These are phyloP conservation scores for Saccharomyces hybrid DNA, from an alignment of 1,139 yeast species.

Conservation along the genomic window DNA sequence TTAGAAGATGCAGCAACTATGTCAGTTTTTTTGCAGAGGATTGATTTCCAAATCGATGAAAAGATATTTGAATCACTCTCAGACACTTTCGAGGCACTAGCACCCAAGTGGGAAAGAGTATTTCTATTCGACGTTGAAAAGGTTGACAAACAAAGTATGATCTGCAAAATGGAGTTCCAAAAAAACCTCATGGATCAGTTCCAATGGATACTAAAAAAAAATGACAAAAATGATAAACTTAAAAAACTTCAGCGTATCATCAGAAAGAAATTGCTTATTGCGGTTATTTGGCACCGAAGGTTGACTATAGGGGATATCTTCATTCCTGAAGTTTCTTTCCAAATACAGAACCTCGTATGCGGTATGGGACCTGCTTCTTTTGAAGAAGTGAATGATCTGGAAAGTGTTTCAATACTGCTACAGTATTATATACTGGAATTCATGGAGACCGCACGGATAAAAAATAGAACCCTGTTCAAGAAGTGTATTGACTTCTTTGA, in stretches of 20 bases:
- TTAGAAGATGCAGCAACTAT: not conserved
- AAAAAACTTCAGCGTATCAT: not conserved
- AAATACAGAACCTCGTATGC: not conserved
- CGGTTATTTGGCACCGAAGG: not conserved
- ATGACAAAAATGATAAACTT: not conserved
- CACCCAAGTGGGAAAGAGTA: conserved; percentile 6
- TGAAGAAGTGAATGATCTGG: not conserved
- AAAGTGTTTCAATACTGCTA: conserved; percentile 1
- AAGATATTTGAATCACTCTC: not conserved
- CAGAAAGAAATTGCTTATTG: not conserved
- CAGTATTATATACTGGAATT: conserved; percentile 12
- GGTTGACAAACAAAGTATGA: conserved; percentile 2
- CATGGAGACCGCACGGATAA: conserved; percentile 4
- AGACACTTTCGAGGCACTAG: conserved; percentile 3
- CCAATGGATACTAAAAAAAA: not conserved
- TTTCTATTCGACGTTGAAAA: conserved; percentile 6
- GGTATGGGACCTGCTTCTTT: not conserved
- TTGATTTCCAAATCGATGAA: conserved; percentile 1
- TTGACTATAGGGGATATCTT: not conserved
- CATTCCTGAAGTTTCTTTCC: not conserved
- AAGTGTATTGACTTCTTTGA: conserved; percentile 8
- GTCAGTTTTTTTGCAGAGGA: not conserved
- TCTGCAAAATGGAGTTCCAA: conserved; percentile 8
- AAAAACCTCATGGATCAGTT: conserved; percentile 5
- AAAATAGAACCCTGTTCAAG: conserved; percentile 4